These are phyloP conservation scores for Pyrus betulifolia DNA, from an alignment of 306 rosid species.

Conservation along the genomic window DNA sequence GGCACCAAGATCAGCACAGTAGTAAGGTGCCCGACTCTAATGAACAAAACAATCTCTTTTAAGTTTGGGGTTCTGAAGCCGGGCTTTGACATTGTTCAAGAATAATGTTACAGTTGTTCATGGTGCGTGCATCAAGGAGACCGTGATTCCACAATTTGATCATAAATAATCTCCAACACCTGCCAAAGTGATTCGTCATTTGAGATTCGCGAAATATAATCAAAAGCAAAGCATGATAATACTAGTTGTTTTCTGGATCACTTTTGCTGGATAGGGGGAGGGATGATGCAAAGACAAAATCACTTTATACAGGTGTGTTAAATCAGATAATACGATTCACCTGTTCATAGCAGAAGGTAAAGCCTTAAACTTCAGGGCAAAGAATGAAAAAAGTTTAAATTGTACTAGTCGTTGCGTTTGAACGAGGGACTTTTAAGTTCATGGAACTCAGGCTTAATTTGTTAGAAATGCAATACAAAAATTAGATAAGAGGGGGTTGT, in stretches of 20 bases:
- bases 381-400: not conserved
- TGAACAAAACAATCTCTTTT: not conserved
- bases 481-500: not conserved
- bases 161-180: conserved; percentile 69
- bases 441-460: not conserved
- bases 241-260: not conserved
- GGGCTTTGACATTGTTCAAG: conserved; percentile 38
- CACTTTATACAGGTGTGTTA: not conserved
- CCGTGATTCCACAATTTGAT: conserved; percentile 62
- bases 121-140: conserved; percentile 49
- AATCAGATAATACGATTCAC: not conserved
- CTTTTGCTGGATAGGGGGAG: not conserved
- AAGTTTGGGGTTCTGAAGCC: conserved; percentile 33
- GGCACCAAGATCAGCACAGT: not conserved
- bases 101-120: conserved; percentile 40
- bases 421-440: not conserved
- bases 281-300: not conserved
- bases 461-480: not conserved
- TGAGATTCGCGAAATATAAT: not conserved
- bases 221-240: not conserved
- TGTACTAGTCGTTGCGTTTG: not conserved
- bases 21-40: not conserved
- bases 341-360: not conserved
- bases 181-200: conserved; percentile 25
- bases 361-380: not conserved